Evolutionary conservation across 331 rosid species (phyloP).

Genomic region (Quercus phellos): DNA sequence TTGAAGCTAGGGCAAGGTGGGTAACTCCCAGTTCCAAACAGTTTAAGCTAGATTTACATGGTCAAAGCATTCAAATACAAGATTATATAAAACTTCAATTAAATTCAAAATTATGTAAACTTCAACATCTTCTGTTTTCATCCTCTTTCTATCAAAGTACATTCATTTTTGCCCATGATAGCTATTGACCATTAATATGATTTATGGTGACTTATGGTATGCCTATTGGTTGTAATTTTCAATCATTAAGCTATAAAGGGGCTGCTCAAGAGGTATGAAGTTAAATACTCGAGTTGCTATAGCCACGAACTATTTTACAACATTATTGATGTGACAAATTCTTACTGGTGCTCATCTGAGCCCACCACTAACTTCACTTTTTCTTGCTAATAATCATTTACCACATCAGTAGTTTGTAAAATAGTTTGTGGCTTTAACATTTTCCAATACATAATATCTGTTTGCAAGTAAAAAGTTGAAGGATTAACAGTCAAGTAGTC

Average conservation of each 20-base stretch:
- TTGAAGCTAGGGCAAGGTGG: slow-evolving; percentile 94
- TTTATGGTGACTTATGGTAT: background rate
- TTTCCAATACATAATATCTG: background rate
- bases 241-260: background rate
- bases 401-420: too few species aligned
- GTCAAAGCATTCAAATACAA: background rate
- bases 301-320: too few species aligned
- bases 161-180: background rate
- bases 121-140: background rate
- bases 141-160: background rate
- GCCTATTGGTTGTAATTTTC: background rate
- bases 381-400: too few species aligned
- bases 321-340: too few species aligned
- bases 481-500: background rate
- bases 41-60: background rate
- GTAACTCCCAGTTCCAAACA: background rate
- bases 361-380: too few species aligned
- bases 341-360: too few species aligned
- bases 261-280: background rate
- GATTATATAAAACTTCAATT: background rate
- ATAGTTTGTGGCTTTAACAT: too few species aligned
- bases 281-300: background rate
- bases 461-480: background rate
- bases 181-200: background rate
- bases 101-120: background rate